Evolutionary conservation across 2,329 filamentous ascomycete genomes (phyloP).

Genomic region (Colletotrichum destructivum): DNA sequence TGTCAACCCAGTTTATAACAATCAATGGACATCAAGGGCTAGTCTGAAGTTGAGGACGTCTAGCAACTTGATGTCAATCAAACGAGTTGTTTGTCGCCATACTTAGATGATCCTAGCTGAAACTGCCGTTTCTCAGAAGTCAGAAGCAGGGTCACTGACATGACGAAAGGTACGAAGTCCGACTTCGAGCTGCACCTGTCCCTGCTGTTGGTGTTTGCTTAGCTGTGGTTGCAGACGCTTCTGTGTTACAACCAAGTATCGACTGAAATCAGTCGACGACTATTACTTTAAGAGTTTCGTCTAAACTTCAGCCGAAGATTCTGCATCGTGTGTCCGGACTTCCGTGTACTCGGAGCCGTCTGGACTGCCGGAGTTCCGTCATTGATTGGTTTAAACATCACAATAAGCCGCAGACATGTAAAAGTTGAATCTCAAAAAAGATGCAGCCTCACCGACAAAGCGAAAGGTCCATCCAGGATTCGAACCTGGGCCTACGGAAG

Average conservation of each 20-base stretch:
- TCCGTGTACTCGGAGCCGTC: background rate
- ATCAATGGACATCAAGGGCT: background rate
- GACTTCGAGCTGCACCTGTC: too few species aligned
- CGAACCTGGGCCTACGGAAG: constrained; percentile 37
- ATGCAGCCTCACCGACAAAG: background rate
- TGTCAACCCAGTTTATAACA: background rate
- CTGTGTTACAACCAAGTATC: background rate
- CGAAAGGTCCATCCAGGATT: constrained; percentile 31
- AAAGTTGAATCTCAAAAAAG: background rate
- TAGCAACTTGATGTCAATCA: too few species aligned
- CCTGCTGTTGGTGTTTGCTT: background rate
- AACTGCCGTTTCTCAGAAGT: too few species aligned
- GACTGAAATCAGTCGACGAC: background rate
- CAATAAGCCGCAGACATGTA: too few species aligned
- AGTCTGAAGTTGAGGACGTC: too few species aligned
- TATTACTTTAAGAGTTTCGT: background rate
- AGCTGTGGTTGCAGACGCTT: background rate
- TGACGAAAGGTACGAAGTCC: too few species aligned
- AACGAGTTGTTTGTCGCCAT: too few species aligned
- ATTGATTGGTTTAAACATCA: too few species aligned
- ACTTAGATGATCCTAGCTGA: too few species aligned
- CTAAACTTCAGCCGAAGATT: background rate
- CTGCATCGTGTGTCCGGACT: background rate
- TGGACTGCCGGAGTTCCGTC: background rate
- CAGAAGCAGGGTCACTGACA: too few species aligned